Percentiles rank a stretch among this genome's conserved stretches.
Conservation (phyloP, 2,329 filamentous ascomycete species). For the Trichoderma harzianum region DNA sequence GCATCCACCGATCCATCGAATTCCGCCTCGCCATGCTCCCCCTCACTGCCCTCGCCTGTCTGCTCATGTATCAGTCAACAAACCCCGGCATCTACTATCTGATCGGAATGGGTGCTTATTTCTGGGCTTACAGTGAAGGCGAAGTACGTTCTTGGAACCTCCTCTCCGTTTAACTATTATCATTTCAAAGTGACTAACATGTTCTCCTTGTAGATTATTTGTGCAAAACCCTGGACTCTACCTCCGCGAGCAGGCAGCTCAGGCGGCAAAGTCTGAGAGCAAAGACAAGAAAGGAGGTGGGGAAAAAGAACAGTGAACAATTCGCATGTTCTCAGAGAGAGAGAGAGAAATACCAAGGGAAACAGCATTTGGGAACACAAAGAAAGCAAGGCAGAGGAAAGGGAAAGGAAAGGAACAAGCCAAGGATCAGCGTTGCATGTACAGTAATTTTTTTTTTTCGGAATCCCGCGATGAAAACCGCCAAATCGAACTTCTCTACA, state of each 20-base stretch:
- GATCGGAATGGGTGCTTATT: slow-evolving; percentile 81
- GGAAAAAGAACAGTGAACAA: not conserved
- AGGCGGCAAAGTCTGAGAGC: slow-evolving; percentile 21
- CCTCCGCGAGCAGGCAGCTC: slow-evolving; percentile 48
- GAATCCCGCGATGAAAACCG: not conserved
- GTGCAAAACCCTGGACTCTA: slow-evolving; percentile 66
- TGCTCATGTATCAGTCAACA: slow-evolving; percentile 86
- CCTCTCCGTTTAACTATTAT: too few relatives aligned
- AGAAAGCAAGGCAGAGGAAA: not conserved
- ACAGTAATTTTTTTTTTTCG: not conserved
- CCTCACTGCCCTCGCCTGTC: slow-evolving; percentile 67
- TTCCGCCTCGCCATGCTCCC: slow-evolving; percentile 79
- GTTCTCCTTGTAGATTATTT: slow-evolving; percentile 53
- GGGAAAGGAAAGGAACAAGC: not conserved
- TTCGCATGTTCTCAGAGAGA: not conserved
- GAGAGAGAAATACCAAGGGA: not conserved
- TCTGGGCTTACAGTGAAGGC: slow-evolving; percentile 96
- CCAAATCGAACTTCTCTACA: slow-evolving; percentile 7
- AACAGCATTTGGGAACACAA: not conserved
- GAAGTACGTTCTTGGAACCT: slow-evolving; percentile 62
- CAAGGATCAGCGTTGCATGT: slow-evolving; percentile 2
- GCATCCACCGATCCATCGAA: slow-evolving; percentile 83
- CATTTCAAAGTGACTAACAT: slow-evolving; percentile 8
- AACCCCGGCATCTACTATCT: slow-evolving; percentile 91
- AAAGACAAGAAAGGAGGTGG: not conserved